Evolutionary conservation across 371 early-diverging fungal species (phyloP).

Genomic region (Haplosporangium sp.): DNA sequence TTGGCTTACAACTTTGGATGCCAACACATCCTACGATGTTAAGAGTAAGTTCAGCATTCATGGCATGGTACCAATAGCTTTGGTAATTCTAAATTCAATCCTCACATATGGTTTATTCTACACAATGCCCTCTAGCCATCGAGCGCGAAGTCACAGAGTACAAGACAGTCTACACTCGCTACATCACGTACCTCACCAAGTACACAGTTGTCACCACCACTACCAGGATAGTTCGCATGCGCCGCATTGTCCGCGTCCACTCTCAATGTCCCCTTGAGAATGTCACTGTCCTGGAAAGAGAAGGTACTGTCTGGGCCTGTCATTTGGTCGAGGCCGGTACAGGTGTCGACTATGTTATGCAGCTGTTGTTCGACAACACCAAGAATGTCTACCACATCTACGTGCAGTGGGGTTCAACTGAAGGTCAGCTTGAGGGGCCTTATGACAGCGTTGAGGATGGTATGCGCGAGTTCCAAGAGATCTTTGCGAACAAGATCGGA

Average conservation of each 20-base stretch:
- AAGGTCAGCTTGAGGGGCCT: conserved; percentile 42
- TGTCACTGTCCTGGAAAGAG: conserved; percentile 36
- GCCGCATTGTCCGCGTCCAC: conserved; percentile 45
- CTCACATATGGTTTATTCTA: too few species aligned
- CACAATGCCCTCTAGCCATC: conserved; percentile 2
- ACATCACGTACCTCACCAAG: conserved; percentile 38
- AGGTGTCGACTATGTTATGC: conserved; percentile 45
- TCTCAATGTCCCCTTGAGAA: conserved; percentile 20
- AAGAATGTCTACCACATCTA: conserved; percentile 43
- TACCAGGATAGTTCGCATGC: conserved; percentile 28
- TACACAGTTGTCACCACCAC: conserved; percentile 34
- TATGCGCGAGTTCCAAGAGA: conserved; percentile 42
- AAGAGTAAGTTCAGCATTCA: neutral
- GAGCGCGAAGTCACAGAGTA: conserved; percentile 44
- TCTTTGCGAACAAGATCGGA: conserved; percentile 29
- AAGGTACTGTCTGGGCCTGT: conserved; percentile 39
- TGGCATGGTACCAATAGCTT: too few species aligned
- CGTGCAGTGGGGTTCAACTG: conserved; percentile 46
- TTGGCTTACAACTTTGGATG: conserved; percentile 35
- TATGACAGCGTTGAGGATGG: conserved; percentile 33
- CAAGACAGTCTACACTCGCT: conserved; percentile 51
- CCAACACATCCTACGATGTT: conserved; percentile 14
- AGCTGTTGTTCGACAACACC: conserved; percentile 39
- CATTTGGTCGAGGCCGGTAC: conserved; percentile 50
- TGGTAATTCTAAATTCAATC: too few species aligned